Evolutionary conservation across 1,284 basidiomycete genomes (phyloP).

Genomic region (Moesziomyces antarcticus): DNA sequence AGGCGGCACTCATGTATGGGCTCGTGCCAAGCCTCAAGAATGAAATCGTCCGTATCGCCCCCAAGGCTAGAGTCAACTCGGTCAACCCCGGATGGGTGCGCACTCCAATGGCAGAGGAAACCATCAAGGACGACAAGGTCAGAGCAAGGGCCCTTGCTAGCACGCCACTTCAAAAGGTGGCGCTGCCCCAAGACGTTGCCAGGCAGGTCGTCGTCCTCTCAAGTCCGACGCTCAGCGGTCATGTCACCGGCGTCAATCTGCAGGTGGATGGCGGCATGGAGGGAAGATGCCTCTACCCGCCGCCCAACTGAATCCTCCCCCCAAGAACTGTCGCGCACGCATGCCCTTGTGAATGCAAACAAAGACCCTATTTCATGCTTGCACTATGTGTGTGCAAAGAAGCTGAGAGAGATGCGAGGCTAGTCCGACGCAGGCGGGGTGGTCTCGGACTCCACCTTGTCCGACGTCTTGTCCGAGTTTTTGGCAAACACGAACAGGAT

Average conservation of each 20-base stretch:
- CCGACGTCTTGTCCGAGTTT: slow-evolving; percentile 21
- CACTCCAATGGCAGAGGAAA: slow-evolving; percentile 74
- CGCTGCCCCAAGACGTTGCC: slow-evolving; percentile 75
- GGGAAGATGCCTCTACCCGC: slow-evolving; percentile 69
- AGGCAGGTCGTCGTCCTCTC: slow-evolving; percentile 76
- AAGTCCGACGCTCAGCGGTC: slow-evolving; percentile 76
- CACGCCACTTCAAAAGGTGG: slow-evolving; percentile 79
- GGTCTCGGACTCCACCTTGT: slow-evolving; percentile 8
- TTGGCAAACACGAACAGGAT: slow-evolving; percentile 51
- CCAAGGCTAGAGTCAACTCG: slow-evolving; percentile 77
- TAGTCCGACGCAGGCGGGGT: slow-evolving; percentile 13
- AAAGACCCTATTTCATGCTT: too few species aligned
- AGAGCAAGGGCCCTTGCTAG: slow-evolving; percentile 71
- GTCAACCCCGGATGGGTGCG: slow-evolving; percentile 79
- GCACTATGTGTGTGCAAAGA: too few species aligned
- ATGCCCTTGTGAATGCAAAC: too few species aligned
- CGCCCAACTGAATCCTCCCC: slow-evolving; percentile 9
- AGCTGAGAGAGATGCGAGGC: not conserved
- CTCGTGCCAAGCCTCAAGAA: slow-evolving; percentile 78
- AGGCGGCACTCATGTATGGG: slow-evolving; percentile 78
- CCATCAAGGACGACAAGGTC: slow-evolving; percentile 69
- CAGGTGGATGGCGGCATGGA: slow-evolving; percentile 84
- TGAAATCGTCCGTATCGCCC: slow-evolving; percentile 81
- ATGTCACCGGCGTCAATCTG: slow-evolving; percentile 77
- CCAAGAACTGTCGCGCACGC: too few species aligned